These are phyloP conservation scores for Phylloporus sp. DNA, from an alignment of 1,284 basidiomycete species.

Conservation along the genomic window DNA sequence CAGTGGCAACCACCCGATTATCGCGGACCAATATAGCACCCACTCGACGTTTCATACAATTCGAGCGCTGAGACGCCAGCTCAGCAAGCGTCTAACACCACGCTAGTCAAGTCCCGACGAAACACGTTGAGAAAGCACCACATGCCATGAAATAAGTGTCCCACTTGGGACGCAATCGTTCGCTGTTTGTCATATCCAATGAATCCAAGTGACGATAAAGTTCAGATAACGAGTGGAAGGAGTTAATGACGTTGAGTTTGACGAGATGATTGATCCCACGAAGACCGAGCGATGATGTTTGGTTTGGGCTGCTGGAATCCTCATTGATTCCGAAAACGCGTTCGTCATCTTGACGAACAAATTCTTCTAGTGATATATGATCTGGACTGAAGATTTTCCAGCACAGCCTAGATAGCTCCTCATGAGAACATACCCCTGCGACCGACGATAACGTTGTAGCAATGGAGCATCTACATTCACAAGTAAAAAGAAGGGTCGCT, in stretches of 20 bases:
- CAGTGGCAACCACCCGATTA: conserved; percentile 91
- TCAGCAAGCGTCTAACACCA: conserved; percentile 79
- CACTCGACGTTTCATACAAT: conserved; percentile 97
- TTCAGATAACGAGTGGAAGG: conserved; percentile 61
- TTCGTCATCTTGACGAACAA: conserved; percentile 69
- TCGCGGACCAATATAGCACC: conserved; percentile 91
- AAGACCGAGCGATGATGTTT: conserved; percentile 43
- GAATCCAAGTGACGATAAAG: conserved; percentile 73
- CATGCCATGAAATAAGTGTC: conserved; percentile 95
- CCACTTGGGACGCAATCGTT: conserved; percentile 87
- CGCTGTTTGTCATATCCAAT: conserved; percentile 74
- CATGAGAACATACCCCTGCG: conserved; percentile 51
- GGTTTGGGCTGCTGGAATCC: conserved; percentile 7
- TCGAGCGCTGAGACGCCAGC: conserved; percentile 87
- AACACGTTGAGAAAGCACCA: conserved; percentile 8
- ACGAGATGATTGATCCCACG: conserved; percentile 57
- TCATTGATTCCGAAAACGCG: conserved; percentile 57
- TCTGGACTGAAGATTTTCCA: conserved; percentile 29
- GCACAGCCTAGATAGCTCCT: conserved; percentile 6
- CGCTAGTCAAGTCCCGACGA: conserved; percentile 9
- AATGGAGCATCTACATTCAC: conserved; percentile 89
- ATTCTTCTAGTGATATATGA: conserved; percentile 68
- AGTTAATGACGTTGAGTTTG: conserved; percentile 77
- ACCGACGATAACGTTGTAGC: conserved; percentile 62
- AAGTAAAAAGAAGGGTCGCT: conserved; percentile 91